Conservation (phyloP, 1,139 yeast species). For the Kazachstania sp. region DNA sequence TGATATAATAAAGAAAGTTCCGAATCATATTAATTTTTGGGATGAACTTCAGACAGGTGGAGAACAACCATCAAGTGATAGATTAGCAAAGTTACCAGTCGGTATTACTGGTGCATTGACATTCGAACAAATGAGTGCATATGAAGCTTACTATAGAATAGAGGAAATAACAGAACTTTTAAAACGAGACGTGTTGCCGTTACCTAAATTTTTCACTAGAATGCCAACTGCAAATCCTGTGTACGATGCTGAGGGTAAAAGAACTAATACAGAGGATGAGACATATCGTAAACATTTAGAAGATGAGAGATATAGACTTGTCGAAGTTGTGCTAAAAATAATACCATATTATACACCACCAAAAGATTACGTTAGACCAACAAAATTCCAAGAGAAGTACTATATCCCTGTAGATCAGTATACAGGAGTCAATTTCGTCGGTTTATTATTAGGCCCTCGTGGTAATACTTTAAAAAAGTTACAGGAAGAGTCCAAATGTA, state of each 20-base stretch:
- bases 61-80: not conserved
- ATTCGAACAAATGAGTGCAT: slow-evolving; percentile 78
- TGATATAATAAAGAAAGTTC: not conserved
- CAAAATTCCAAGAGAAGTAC: slow-evolving; percentile 69
- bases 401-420: slow-evolving; percentile 80
- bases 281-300: slow-evolving; percentile 56
- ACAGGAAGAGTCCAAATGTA: slow-evolving; percentile 79
- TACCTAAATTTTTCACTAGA: slow-evolving; percentile 34
- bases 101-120: slow-evolving; percentile 50
- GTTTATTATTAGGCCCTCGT: slow-evolving; percentile 87
- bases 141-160: slow-evolving; percentile 63
- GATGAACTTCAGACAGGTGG: slow-evolving; percentile 4
- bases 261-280: slow-evolving; percentile 75
- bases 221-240: slow-evolving; percentile 93
- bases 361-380: slow-evolving; percentile 61
- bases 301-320: slow-evolving; percentile 68
- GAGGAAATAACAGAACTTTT: slow-evolving; percentile 65
- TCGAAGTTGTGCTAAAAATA: slow-evolving; percentile 60
- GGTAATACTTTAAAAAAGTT: slow-evolving; percentile 79
- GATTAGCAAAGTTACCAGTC: slow-evolving; percentile 32
- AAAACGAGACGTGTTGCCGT: slow-evolving; percentile 34
- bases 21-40: slow-evolving; percentile 11
- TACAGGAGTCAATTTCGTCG: slow-evolving; percentile 90
- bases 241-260: slow-evolving; percentile 73
- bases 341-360: slow-evolving; percentile 84